Base-by-base conservation (phyloP, 352 stramenopile genomes). In the Pythium graminicola region DNA sequence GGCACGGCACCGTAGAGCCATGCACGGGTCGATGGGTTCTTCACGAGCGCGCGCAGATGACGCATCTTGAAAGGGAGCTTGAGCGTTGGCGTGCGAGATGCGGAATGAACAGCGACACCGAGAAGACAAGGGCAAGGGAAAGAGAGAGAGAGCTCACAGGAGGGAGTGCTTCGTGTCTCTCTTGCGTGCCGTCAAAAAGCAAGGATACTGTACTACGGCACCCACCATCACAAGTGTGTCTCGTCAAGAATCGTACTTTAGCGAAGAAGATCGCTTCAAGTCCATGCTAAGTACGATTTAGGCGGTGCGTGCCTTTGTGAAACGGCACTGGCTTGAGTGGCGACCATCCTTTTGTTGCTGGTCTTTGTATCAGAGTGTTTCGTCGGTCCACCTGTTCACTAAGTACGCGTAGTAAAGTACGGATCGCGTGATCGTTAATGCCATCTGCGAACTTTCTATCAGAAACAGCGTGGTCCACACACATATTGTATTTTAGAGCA, bases 1-100 rank as follows among this genome's bases (percentile, higher is more conserved):
- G 57, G 60, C 19, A 57, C 61, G 22, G 65, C 65, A 24, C 61
- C 62, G 19, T 50, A 42, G 28, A 73, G 53, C 65, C 62, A 70
- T 26, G 58, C 55, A 27, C 65, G 65, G 35, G 65, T 31, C 28
- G 55, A 51, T 40, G 55, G 47, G 45, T 50, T 41, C 38, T 51
- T 46, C 7, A 50, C 39, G 24, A 63, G 38, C 11, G 38, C 14
- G 6, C 29, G 31, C 19, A 63, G 47, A 26, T 57, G 46, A 29
- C 55, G 55, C 55, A 63, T 63, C 23, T 7, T 39, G 36, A 45
- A 26, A 20, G 27, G 20, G n/a, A 38, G 17, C 4, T 38, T 43
- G 41, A 9, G 41, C 5, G 29, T 38, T 51, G 19, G 31, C 5
- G 8, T 2, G 51, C 31, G 29, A 50, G 41, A 32, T 38, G 41